Conservation (phyloP, 2,329 filamentous ascomycete genomes). For the Diaporthe helianthi region DNA sequence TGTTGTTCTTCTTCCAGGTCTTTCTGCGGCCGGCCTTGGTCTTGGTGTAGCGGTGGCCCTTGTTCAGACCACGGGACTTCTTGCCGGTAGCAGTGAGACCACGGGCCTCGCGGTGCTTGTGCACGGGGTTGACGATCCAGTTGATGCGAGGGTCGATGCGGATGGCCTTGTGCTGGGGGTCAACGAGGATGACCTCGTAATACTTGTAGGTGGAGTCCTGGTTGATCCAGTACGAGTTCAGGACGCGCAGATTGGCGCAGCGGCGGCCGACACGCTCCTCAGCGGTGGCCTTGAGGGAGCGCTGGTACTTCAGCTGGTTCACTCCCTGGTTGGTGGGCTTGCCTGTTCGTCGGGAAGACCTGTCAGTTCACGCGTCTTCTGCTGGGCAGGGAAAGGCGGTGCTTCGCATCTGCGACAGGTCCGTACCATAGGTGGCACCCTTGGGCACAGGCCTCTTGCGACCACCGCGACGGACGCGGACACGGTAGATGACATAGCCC, state of each 20-base stretch:
- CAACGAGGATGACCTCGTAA: conserved; percentile 99
- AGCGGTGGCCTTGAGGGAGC: conserved; percentile 94
- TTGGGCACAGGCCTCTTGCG: conserved; percentile 96
- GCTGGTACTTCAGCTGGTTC: conserved; percentile 99
- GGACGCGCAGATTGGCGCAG: conserved; percentile 97
- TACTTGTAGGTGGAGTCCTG: conserved; percentile 99
- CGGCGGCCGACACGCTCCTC: conserved; percentile 99
- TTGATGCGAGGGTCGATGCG: conserved; percentile 99
- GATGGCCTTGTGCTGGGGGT: conserved; percentile 99
- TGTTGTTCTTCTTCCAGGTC: conserved; percentile 99
- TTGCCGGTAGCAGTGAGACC: conserved; percentile 99
- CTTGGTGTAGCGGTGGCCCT: conserved; percentile 99
- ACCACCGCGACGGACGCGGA: conserved; percentile 97
- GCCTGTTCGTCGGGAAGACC: conserved; percentile 62
- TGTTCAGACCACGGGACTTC: conserved; percentile 99
- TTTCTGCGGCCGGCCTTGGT: conserved; percentile 96
- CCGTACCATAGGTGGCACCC: conserved; percentile 96
- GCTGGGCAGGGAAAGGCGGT: neutral
- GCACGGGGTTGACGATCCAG: conserved; percentile 99
- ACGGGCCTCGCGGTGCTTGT: conserved; percentile 99
- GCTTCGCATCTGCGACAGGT: neutral
- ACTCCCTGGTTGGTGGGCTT: conserved; percentile 99
- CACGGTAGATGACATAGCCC: conserved; percentile 99
- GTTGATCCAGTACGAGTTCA: conserved; percentile 99
- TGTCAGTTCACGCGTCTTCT: conserved; percentile 12